phyloP scores from a whole-genome alignment of 75 land plant species.

The Selaginella tamariscina region DNA sequence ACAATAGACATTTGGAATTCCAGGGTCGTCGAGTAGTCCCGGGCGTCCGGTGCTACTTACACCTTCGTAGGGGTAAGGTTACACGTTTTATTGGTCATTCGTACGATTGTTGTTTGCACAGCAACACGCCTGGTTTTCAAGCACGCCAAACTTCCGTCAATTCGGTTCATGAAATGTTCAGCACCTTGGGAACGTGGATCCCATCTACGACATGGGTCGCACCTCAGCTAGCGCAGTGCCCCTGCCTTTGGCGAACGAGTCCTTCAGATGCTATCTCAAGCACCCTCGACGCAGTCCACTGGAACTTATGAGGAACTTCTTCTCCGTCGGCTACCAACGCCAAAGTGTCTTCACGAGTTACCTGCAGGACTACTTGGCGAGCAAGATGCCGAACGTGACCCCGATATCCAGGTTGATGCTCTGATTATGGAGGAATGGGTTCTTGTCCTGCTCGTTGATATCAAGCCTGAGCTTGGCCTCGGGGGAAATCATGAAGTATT shows the following conservation, averaged over 20 bases:
- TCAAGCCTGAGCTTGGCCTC: background rate
- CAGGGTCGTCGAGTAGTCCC: too few relatives aligned
- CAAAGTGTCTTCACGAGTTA: background rate
- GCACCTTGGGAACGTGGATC: too few relatives aligned
- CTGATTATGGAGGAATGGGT: background rate
- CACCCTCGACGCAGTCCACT: background rate
- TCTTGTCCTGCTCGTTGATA: background rate
- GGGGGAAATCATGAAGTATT: background rate
- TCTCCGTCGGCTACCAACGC: background rate
- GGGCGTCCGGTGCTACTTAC: too few relatives aligned
- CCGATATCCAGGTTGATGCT: background rate
- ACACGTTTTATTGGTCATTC: too few relatives aligned
- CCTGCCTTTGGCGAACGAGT: background rate
- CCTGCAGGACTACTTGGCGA: background rate
- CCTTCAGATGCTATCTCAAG: background rate
- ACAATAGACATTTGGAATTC: too few relatives aligned
- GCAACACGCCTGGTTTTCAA: too few relatives aligned
- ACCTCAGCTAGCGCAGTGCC: slow-evolving; percentile 4
- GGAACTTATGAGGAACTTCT: background rate
- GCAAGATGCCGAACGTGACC: background rate
- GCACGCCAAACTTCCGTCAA: too few relatives aligned
- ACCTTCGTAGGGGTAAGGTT: too few relatives aligned
- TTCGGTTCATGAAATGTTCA: too few relatives aligned
- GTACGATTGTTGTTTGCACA: too few relatives aligned
- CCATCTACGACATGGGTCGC: too few relatives aligned